These are phyloP conservation scores for Malbranchea cinnamomea DNA, from an alignment of 2,329 filamentous ascomycete genomes.

Conservation along the genomic window DNA sequence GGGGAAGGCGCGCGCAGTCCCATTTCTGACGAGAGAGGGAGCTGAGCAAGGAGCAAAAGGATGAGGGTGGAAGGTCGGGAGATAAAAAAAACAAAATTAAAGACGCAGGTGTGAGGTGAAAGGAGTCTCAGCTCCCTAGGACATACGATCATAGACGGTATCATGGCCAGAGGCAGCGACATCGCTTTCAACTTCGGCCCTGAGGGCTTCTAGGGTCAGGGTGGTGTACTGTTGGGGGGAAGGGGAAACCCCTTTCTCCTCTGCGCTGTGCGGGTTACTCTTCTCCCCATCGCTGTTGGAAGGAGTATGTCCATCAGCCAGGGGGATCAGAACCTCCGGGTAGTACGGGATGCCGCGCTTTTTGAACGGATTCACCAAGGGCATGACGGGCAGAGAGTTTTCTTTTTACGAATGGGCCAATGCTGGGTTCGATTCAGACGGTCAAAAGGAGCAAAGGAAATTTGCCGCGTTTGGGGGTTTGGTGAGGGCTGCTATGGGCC, in stretches of 20 bases:
- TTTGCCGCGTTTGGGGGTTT: too few species aligned
- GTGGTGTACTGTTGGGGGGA: slow-evolving; percentile 24
- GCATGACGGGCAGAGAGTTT: too few species aligned
- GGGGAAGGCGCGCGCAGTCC: too few species aligned
- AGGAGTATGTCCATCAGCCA: slow-evolving; percentile 24
- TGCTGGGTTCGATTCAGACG: too few species aligned
- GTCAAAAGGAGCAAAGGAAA: too few species aligned
- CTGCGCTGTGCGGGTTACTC: slow-evolving; percentile 18
- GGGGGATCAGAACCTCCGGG: slow-evolving; percentile 31
- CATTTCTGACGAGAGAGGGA: slow-evolving; percentile 4
- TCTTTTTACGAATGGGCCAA: too few species aligned
- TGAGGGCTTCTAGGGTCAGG: slow-evolving; percentile 54
- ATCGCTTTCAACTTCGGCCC: slow-evolving; percentile 51
- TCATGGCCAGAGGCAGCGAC: slow-evolving; percentile 41
- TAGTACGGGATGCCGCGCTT: slow-evolving; percentile 33
- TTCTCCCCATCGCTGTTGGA: slow-evolving; percentile 15
- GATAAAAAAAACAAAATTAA: slow-evolving; percentile 1
- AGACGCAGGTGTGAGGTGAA: slow-evolving; percentile 4
- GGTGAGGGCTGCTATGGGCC: too few species aligned
- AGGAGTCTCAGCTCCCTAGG: too few species aligned
- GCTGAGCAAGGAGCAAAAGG: neutral
- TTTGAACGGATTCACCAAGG: slow-evolving; percentile 31
- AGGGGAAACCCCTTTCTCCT: slow-evolving; percentile 23
- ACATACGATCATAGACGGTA: slow-evolving; percentile 63
- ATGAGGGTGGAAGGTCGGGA: neutral